Conservation (phyloP, 129 eudicot species). For the Escallonia rubra region DNA sequence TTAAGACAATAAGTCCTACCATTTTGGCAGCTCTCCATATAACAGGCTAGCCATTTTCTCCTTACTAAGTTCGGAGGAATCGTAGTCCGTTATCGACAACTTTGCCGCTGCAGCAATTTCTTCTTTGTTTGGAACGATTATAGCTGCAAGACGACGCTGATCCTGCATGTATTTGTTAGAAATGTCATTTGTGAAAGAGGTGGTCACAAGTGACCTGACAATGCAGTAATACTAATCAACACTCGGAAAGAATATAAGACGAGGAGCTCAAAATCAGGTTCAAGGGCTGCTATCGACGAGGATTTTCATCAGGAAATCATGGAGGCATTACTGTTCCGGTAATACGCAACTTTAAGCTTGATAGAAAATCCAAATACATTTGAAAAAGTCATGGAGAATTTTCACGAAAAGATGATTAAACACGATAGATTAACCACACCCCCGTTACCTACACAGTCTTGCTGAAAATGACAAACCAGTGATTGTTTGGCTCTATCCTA, state of each 20-base stretch:
- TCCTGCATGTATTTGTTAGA: conserved; percentile 43
- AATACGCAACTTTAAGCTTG: too few species aligned
- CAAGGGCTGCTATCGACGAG: too few species aligned
- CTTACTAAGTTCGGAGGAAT: conserved; percentile 49
- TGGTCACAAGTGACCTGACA: not conserved
- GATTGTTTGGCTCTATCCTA: too few species aligned
- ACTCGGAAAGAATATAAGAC: not conserved
- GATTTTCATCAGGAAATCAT: too few species aligned
- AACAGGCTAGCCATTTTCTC: conserved; percentile 44
- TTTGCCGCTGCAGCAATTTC: conserved; percentile 48
- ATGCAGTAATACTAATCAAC: not conserved
- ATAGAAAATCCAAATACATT: too few species aligned
- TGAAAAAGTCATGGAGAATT: too few species aligned
- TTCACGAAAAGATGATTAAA: too few species aligned
- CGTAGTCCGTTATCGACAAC: conserved; percentile 34
- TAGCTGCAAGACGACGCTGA: conserved; percentile 95
- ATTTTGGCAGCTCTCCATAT: conserved; percentile 63
- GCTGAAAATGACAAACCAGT: too few species aligned
- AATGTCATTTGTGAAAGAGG: conserved; percentile 4
- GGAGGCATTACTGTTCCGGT: too few species aligned
- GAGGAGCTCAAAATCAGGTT: not conserved
- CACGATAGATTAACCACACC: too few species aligned
- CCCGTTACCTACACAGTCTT: too few species aligned
- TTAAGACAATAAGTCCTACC: conserved; percentile 36
- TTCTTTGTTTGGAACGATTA: conserved; percentile 92